A percentile compares a stretch with the other conserved stretches of the same genome.
Conservation (phyloP, 2,329 filamentous ascomycete species). For the Fusarium brevicatenulatum region DNA sequence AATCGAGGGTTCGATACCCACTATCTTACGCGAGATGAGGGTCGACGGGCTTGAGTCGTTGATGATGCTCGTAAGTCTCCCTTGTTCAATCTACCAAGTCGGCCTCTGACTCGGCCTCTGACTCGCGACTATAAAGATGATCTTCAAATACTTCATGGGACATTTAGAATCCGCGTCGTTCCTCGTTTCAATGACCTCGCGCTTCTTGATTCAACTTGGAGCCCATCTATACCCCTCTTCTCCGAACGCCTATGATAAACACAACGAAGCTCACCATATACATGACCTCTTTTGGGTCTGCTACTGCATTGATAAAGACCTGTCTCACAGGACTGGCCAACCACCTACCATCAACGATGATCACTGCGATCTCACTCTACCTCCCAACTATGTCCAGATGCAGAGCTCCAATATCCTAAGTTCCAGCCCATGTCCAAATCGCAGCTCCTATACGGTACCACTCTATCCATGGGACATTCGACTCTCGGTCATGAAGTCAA, state of each 20-base stretch:
- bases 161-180: neutral
- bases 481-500: neutral
- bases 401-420: neutral
- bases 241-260: neutral
- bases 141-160: slow-evolving; percentile 5
- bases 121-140: rapidly evolving
- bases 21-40: neutral
- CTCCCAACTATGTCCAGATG: neutral
- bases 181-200: neutral
- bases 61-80: neutral
- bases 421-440: rapidly evolving
- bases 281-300: slow-evolving; percentile 22
- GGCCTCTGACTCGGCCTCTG: neutral
- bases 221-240: neutral
- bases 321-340: neutral
- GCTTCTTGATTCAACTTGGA: neutral
- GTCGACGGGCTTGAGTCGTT: neutral
- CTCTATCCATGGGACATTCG: slow-evolving; percentile 6
- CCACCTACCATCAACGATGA: slow-evolving; percentile 4
- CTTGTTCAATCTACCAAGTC: rapidly evolving
- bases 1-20: neutral
- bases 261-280: neutral
- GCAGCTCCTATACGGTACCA: neutral
- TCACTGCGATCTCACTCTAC: slow-evolving; percentile 4
- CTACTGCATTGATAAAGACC: slow-evolving; percentile 23